Evolutionary conservation across 78 protist species (phyloP).

Genomic region (Acrasis kona): DNA sequence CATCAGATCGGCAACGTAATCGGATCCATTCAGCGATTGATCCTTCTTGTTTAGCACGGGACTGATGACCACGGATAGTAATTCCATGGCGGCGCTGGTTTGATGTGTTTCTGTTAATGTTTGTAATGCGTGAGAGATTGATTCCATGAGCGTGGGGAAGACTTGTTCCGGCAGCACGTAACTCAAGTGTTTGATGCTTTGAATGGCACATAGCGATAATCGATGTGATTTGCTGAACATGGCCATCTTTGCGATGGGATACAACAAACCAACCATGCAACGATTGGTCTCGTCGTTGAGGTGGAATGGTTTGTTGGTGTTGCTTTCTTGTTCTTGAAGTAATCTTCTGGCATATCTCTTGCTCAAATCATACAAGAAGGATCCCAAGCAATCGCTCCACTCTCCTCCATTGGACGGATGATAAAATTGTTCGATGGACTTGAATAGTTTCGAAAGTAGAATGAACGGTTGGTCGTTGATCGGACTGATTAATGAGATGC

Average conservation of each 20-base stretch:
- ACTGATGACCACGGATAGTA: background rate
- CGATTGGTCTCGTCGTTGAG: background rate
- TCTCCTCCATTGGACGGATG: constrained; percentile 29
- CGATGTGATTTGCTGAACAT: background rate
- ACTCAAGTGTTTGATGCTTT: constrained; percentile 1
- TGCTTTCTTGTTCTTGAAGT: background rate
- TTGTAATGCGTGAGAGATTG: constrained; percentile 21
- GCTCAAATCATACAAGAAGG: background rate
- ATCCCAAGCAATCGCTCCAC: constrained; percentile 4
- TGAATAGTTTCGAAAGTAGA: background rate
- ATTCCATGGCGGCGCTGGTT: background rate
- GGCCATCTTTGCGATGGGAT: background rate
- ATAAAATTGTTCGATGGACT: constrained; percentile 8
- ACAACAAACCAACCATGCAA: background rate
- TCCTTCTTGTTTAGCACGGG: background rate
- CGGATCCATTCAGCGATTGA: no score
- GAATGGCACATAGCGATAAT: background rate
- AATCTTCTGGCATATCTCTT: background rate
- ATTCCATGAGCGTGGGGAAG: constrained; percentile 9
- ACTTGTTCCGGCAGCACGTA: background rate
- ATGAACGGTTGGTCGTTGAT: background rate
- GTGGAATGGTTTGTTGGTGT: no score
- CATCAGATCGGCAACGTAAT: constrained; percentile 4
- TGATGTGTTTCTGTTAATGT: constrained; percentile 30
- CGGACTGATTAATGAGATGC: background rate